These are phyloP conservation scores for Lactarius trivialis DNA, from an alignment of 768 basidiomycete species.

Conservation along the genomic window DNA sequence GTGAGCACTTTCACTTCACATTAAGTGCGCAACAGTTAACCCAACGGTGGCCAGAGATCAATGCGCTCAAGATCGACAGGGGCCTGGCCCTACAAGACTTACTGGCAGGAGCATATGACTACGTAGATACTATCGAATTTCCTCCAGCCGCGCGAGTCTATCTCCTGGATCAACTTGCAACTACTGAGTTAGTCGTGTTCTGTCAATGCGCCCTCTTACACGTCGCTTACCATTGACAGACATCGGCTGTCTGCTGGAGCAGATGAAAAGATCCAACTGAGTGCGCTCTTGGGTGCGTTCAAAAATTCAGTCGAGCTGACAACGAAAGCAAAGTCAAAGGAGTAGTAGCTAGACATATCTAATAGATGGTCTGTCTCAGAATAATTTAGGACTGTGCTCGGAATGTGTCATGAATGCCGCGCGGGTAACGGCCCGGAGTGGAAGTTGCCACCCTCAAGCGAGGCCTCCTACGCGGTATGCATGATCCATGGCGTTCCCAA, in stretches of 20 bases:
- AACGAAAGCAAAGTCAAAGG: slow-evolving; percentile 32
- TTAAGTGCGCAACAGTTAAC: background rate
- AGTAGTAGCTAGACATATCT: slow-evolving; percentile 11
- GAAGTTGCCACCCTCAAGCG: background rate
- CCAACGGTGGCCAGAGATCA: slow-evolving; percentile 58
- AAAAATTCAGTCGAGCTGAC: slow-evolving; percentile 85
- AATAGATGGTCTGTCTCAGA: background rate
- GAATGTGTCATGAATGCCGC: no score
- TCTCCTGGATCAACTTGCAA: slow-evolving; percentile 87
- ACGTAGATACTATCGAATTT: slow-evolving; percentile 78
- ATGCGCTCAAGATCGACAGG: slow-evolving; percentile 79
- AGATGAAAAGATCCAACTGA: slow-evolving; percentile 90
- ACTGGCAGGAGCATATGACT: slow-evolving; percentile 86
- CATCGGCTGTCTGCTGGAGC: slow-evolving; percentile 89
- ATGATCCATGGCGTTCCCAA: slow-evolving; percentile 59
- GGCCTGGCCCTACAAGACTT: slow-evolving; percentile 95
- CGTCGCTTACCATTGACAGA: slow-evolving; percentile 36
- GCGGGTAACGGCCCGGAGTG: slow-evolving; percentile 2
- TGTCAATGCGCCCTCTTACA: background rate
- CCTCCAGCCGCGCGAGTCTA: slow-evolving; percentile 85
- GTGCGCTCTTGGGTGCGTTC: slow-evolving; percentile 85
- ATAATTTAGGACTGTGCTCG: no score
- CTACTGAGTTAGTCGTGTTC: slow-evolving; percentile 69
- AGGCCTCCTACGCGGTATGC: background rate
- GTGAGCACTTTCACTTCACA: slow-evolving; percentile 36